Conservation (phyloP, 2,329 filamentous ascomycete species). For the Fusarium veterinarium region DNA sequence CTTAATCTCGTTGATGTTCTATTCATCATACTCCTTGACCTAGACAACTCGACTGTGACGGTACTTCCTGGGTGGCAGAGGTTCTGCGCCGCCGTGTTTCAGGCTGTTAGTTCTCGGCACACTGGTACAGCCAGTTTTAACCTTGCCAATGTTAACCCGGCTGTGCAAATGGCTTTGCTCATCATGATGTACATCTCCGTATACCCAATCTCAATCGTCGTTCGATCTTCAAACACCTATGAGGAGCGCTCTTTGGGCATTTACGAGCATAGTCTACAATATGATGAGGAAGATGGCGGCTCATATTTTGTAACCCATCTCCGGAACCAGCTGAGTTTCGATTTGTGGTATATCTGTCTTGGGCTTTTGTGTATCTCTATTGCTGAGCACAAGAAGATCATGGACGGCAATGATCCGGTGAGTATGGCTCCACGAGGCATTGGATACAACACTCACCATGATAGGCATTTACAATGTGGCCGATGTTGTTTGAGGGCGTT, state of each 20-base stretch:
- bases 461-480: constrained; percentile 48
- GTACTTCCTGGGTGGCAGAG: constrained; percentile 58
- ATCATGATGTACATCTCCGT: constrained; percentile 75
- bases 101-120: constrained; percentile 62
- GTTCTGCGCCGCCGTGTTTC: constrained; percentile 68
- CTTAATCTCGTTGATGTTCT: constrained; percentile 67
- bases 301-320: constrained; percentile 51
- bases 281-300: constrained; percentile 45
- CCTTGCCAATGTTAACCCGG: constrained; percentile 62
- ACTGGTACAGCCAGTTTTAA: constrained; percentile 63
- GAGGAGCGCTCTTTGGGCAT: constrained; percentile 71
- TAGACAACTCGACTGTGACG: constrained; percentile 63
- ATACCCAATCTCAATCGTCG: constrained; percentile 70
- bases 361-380: constrained; percentile 53
- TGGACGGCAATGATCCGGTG: constrained; percentile 43
- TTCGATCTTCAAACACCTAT: constrained; percentile 70
- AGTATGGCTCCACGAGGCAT: neutral
- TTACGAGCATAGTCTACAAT: constrained; percentile 53
- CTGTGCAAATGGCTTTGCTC: constrained; percentile 67
- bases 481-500: constrained; percentile 50
- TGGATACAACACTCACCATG: neutral
- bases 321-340: constrained; percentile 54
- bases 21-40: constrained; percentile 63
- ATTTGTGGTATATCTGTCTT: constrained; percentile 56
- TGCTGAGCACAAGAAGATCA: constrained; percentile 44